phyloP scores from a whole-genome alignment of 2,329 filamentous ascomycete species.

The Cladophialophora exuberans region DNA sequence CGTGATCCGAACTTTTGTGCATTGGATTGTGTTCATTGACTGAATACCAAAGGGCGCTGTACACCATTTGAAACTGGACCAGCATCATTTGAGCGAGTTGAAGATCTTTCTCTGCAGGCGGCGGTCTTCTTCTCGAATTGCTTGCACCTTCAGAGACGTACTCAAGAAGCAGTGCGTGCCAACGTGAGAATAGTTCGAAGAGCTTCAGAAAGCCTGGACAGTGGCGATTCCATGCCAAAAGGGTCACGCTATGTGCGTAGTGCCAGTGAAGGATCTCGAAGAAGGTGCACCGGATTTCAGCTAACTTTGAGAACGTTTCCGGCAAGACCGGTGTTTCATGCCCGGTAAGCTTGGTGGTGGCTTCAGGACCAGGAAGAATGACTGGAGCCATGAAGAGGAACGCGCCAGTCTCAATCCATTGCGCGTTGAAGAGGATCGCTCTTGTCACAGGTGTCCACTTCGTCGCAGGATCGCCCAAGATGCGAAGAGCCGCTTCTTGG shows the following conservation, averaged over 20 bases:
- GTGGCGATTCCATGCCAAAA: neutral
- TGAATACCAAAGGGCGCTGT: conserved; percentile 3
- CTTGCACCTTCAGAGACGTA: neutral
- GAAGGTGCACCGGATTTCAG: conserved; percentile 3
- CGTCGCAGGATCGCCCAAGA: neutral
- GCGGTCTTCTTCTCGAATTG: neutral
- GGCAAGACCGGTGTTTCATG: neutral
- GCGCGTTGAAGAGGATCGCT: neutral
- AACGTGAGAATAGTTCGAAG: neutral
- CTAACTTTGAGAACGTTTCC: neutral
- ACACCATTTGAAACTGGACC: conserved; percentile 6
- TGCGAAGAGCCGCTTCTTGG: conserved; percentile 1
- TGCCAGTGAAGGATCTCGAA: conserved; percentile 3
- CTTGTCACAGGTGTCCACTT: neutral
- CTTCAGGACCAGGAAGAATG: neutral
- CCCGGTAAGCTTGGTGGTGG: neutral
- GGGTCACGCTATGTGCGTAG: neutral
- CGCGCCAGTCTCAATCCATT: neutral
- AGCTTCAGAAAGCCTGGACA: neutral
- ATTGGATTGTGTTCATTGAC: neutral
- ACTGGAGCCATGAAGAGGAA: neutral
- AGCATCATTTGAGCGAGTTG: neutral
- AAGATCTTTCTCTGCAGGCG: neutral
- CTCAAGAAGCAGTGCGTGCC: neutral
- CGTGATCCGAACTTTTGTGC: neutral